Percentiles rank a stretch among this genome's conserved stretches.
Conservation (phyloP, 2,329 filamentous ascomycete genomes). For the Diaporthe helianthi region DNA sequence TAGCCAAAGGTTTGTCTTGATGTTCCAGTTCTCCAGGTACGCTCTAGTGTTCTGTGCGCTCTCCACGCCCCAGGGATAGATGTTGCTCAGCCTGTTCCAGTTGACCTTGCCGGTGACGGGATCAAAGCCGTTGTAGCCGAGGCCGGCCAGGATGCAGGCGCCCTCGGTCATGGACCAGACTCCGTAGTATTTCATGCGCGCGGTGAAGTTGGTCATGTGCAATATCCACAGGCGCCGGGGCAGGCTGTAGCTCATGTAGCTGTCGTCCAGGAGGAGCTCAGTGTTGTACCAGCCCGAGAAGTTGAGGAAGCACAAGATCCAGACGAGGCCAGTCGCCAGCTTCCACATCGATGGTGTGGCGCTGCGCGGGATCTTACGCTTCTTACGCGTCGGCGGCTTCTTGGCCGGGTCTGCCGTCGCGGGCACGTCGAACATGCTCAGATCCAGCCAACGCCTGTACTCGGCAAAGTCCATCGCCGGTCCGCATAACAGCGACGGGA, state of each 20-base stretch:
- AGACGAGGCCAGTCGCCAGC: conserved; percentile 73
- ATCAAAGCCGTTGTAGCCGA: conserved; percentile 95
- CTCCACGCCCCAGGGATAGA: conserved; percentile 86
- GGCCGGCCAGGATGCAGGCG: conserved; percentile 88
- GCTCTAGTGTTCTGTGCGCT: conserved; percentile 91
- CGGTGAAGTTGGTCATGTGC: conserved; percentile 82
- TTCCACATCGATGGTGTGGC: conserved; percentile 85
- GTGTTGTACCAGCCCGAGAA: conserved; percentile 73
- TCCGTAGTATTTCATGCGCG: conserved; percentile 93
- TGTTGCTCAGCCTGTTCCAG: conserved; percentile 91
- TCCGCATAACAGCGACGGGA: conserved; percentile 86
- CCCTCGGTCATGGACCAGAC: conserved; percentile 95
- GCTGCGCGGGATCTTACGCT: conserved; percentile 90
- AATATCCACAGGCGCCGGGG: conserved; percentile 77
- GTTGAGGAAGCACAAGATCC: conserved; percentile 81
- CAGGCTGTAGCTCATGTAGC: conserved; percentile 73
- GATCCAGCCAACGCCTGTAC: conserved; percentile 91
- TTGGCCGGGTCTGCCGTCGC: conserved; percentile 82
- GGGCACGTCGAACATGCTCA: conserved; percentile 90
- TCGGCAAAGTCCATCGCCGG: conserved; percentile 95
- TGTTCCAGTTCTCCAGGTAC: conserved; percentile 94
- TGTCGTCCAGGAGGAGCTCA: conserved; percentile 67
- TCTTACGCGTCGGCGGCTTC: conserved; percentile 84
- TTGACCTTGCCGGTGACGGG: conserved; percentile 82
- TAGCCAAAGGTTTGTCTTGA: conserved; percentile 97